A percentile compares a stretch with the other conserved stretches of the same genome.
Evolutionary conservation across 1,284 basidiomycete species (phyloP).

Genomic region (Meira nashicola): DNA sequence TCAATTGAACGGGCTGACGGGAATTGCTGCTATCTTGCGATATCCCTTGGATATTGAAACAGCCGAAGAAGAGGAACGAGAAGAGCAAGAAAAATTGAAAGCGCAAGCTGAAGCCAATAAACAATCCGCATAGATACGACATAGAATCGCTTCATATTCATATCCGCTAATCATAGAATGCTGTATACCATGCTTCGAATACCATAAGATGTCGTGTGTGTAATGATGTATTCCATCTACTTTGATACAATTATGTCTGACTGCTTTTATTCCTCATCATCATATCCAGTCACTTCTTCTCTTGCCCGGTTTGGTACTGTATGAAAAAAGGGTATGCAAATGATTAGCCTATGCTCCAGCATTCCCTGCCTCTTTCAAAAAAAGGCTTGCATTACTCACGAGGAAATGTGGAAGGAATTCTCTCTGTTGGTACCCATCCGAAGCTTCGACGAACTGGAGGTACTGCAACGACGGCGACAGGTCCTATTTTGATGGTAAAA

Average conservation of each 20-base stretch:
- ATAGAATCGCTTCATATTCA: neutral
- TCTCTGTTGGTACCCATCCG: constrained; percentile 71
- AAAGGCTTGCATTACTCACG: constrained; percentile 60
- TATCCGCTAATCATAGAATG: neutral
- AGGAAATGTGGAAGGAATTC: constrained; percentile 77
- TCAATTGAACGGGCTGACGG: constrained; percentile 85
- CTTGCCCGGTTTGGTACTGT: constrained; percentile 43
- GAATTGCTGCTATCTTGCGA: constrained; percentile 89
- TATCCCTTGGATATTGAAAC: constrained; percentile 89
- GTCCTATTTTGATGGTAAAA: constrained; percentile 60
- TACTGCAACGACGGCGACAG: constrained; percentile 68
- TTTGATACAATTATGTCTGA: constrained; percentile 1
- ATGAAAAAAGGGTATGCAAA: neutral
- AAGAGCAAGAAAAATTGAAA: constrained; percentile 5
- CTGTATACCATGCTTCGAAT: neutral
- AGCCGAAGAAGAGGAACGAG: constrained; percentile 59
- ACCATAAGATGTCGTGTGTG: neutral
- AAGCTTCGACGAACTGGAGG: constrained; percentile 69
- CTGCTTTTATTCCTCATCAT: constrained; percentile 26
- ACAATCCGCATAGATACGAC: neutral
- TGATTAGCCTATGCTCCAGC: neutral
- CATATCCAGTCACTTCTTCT: constrained; percentile 38
- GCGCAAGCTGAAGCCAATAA: neutral
- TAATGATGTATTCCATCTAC: too few species aligned
- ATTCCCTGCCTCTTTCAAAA: neutral